Evolutionary conservation across 495 filamentous ascomycete genomes (phyloP).

Genomic region (Amphirosellinia nigrospora): DNA sequence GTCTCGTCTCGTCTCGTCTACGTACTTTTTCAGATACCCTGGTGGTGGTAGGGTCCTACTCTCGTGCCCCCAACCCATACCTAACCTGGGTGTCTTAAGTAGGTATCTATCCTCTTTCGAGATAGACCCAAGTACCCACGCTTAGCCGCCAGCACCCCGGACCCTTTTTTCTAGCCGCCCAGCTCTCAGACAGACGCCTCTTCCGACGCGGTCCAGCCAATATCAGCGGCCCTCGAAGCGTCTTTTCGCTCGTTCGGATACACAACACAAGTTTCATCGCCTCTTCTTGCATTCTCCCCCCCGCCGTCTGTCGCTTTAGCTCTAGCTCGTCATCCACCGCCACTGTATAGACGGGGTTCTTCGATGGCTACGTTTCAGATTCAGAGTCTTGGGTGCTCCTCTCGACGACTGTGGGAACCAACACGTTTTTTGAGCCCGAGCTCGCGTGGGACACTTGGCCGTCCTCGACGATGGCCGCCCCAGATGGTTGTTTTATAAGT

Average conservation of each 20-base stretch:
- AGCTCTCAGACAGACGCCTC: slow-evolving; percentile 56
- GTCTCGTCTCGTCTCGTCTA: slow-evolving; percentile 18
- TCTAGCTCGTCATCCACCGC: slow-evolving; percentile 44
- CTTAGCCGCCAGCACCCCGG: slow-evolving; percentile 50
- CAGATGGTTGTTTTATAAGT: slow-evolving; percentile 41
- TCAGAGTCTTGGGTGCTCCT: slow-evolving; percentile 37
- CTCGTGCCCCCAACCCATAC: slow-evolving; percentile 32
- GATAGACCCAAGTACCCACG: not conserved
- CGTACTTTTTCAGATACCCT: not conserved
- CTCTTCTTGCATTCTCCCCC: slow-evolving; percentile 42
- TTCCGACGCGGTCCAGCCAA: slow-evolving; percentile 53
- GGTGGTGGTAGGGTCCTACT: slow-evolving; percentile 2
- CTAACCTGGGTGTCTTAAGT: too few relatives aligned
- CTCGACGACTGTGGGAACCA: slow-evolving; percentile 31
- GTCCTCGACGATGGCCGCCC: slow-evolving; percentile 26
- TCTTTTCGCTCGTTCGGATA: slow-evolving; percentile 53
- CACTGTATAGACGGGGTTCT: slow-evolving; percentile 26
- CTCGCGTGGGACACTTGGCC: slow-evolving; percentile 24
- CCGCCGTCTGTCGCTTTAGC: slow-evolving; percentile 38
- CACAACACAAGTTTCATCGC: slow-evolving; percentile 55
- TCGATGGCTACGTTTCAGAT: slow-evolving; percentile 53
- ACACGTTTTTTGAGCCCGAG: slow-evolving; percentile 23
- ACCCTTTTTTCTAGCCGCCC: slow-evolving; percentile 54
- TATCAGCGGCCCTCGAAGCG: slow-evolving; percentile 48
- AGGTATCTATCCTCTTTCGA: slow-evolving; percentile 12